A percentile compares a stretch with the other conserved stretches of the same genome.
Conservation (phyloP, 148 eudicot species). For the Amaranthus cruentus region DNA sequence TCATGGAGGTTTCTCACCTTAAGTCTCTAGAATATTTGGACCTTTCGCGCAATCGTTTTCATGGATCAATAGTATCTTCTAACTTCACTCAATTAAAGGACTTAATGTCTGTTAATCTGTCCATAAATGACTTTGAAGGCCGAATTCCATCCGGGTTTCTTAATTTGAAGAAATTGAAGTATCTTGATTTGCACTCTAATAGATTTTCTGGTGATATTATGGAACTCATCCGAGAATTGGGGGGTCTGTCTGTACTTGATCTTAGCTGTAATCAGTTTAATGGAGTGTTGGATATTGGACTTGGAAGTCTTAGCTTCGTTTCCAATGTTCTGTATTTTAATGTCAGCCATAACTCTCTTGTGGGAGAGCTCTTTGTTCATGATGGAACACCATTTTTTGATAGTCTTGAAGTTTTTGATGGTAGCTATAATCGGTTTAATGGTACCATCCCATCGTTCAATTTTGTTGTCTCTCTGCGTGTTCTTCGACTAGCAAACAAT, state of each 20-base stretch:
- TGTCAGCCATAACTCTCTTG: constrained; percentile 55
- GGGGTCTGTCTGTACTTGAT: constrained; percentile 43
- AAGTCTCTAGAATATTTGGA: constrained; percentile 47
- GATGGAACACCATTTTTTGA: constrained; percentile 68
- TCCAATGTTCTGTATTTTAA: constrained; percentile 48
- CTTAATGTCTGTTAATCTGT: constrained; percentile 46
- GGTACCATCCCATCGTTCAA: constrained; percentile 60
- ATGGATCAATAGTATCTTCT: constrained; percentile 36
- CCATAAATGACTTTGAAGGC: constrained; percentile 45
- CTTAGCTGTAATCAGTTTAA: constrained; percentile 46
- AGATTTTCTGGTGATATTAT: constrained; percentile 49
- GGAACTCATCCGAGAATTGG: constrained; percentile 38
- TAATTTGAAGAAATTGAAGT: constrained; percentile 35
- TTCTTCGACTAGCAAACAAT: constrained; percentile 48
- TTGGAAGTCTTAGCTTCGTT: constrained; percentile 43
- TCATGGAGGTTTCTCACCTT: constrained; percentile 36
- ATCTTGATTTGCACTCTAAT: constrained; percentile 55
- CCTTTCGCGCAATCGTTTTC: constrained; percentile 49
- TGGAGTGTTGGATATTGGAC: constrained; percentile 54
- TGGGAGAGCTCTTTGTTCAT: constrained; percentile 58
- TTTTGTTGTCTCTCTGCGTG: constrained; percentile 51
- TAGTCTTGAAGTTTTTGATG: constrained; percentile 63
- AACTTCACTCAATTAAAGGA: constrained; percentile 31
- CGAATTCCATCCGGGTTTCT: constrained; percentile 42
- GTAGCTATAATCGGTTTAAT: constrained; percentile 43